Evolutionary conservation across 1,139 yeast genomes (phyloP), one percentile per base, ranked within the genome.

Genomic region (Kodamaea derodonti): DNA sequence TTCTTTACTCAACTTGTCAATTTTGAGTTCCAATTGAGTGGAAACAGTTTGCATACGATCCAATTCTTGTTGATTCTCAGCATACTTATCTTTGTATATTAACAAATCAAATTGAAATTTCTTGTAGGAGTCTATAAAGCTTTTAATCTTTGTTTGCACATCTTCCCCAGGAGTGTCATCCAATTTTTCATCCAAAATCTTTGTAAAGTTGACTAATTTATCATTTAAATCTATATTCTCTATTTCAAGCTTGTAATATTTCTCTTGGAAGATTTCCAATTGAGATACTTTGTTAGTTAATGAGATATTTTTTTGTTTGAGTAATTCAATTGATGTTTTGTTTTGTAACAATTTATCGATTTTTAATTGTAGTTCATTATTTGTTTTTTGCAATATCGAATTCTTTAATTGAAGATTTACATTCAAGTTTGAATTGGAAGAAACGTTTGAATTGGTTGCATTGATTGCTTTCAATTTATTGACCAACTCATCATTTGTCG

Each of bases 161-260:
- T 55, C 38, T 30, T 55, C 45, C 42, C 59, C 61, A 25, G 28
- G 15, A 8, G 9, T 14, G 18, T 41, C 33, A 18, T 52, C 52
- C 33, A 60, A 52, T 17, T 27, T 27, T 17, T 27, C 30, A 3
- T 31, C 35, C 7, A 35, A 12, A 12, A 35, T 26, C 14, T 29
- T 27, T 9, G 31, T 17, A 33, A 61, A 60, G 18, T 61, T 65
- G 27, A 65, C 59, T 37, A 65, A 59, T 35, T 63, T 70, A 5
- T 65, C 58, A 32, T 72, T 68, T 27, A 79, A 51, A 24, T 69
- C 67, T 14, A 77, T 54, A 38, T 77, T 60, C 42, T 78, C 75
- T 29, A 80, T 54, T 44, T 80, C 81, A 14, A 78, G 50, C 11
- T 70, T 70, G 27, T 75, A 72, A 12, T 65, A 65, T 32, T 69